Percentiles rank a stretch among this genome's conserved stretches.
Conservation (phyloP, 495 filamentous ascomycete genomes). For the Xylaria telfairii region DNA sequence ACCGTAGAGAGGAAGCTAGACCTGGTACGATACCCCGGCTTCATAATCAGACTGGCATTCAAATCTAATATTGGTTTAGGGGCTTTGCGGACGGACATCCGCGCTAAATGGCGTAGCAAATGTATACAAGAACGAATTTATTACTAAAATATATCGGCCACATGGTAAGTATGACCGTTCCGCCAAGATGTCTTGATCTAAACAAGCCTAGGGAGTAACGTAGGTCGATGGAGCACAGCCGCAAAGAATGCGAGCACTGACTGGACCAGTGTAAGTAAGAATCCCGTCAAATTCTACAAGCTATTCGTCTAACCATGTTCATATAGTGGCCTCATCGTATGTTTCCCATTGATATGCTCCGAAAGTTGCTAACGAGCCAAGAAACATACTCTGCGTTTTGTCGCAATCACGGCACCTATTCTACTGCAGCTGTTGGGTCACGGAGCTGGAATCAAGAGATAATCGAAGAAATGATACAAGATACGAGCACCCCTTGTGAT, state of each 20-base stretch:
- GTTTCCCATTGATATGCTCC: not conserved
- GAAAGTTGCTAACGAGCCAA: constrained; percentile 14
- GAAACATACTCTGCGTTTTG: constrained; percentile 44
- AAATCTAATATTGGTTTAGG: constrained; percentile 3
- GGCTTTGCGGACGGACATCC: constrained; percentile 3
- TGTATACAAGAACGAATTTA: constrained; percentile 4
- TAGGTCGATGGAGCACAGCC: constrained; percentile 25
- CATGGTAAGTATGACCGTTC: not conserved
- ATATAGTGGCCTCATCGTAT: constrained; percentile 30
- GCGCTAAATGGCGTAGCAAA: constrained; percentile 3
- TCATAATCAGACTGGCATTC: not conserved
- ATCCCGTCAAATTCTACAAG: not conserved
- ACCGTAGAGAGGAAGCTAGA: constrained; percentile 31
- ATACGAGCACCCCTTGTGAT: constrained; percentile 39
- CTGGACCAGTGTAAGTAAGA: constrained; percentile 34
- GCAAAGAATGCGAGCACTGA: constrained; percentile 30
- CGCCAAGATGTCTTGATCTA: not conserved
- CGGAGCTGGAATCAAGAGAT: constrained; percentile 50
- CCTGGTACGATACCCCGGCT: constrained; percentile 26
- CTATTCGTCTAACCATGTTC: not conserved
- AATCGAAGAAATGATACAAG: constrained; percentile 40
- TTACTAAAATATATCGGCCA: not conserved
- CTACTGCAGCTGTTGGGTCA: constrained; percentile 25
- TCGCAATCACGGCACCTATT: constrained; percentile 40
- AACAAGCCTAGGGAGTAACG: not conserved